Evolutionary conservation across 1,139 yeast genomes (phyloP).

Genomic region (Candida tunisiensis): DNA sequence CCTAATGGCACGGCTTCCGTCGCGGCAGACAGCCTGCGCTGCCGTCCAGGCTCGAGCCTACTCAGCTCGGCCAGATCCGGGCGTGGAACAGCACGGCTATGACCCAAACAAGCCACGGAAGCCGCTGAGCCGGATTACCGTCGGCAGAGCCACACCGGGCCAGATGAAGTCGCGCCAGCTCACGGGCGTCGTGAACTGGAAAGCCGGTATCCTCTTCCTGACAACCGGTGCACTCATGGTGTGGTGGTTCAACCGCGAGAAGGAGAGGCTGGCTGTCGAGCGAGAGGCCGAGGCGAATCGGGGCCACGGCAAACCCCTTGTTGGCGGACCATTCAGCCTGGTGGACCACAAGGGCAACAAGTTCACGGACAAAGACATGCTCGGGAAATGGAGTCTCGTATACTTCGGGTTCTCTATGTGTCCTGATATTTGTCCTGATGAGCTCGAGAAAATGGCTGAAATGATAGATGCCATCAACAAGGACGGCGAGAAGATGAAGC

Average conservation of each 20-base stretch:
- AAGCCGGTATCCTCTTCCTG: conserved; percentile 51
- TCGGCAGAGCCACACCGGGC: conserved; percentile 26
- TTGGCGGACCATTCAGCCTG: conserved; percentile 78
- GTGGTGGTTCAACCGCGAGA: conserved; percentile 52
- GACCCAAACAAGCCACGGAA: conserved; percentile 20
- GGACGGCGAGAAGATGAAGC: conserved; percentile 43
- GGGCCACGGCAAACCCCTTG: conserved; percentile 80
- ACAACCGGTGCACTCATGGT: conserved; percentile 57
- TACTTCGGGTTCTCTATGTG: conserved; percentile 96
- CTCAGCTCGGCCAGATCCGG: too few species aligned
- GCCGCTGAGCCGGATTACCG: conserved; percentile 34
- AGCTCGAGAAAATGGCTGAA: conserved; percentile 73
- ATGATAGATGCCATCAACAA: conserved; percentile 48
- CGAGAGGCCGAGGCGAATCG: conserved; percentile 68
- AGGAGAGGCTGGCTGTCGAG: conserved; percentile 54
- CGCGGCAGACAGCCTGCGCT: too few species aligned
- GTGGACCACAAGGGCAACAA: conserved; percentile 50
- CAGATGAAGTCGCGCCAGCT: conserved; percentile 18
- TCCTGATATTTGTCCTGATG: conserved; percentile 98
- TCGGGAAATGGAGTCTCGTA: conserved; percentile 61
- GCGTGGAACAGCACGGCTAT: conserved; percentile 10
- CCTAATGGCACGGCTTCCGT: too few species aligned
- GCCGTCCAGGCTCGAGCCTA: too few species aligned
- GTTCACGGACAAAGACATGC: conserved; percentile 62
- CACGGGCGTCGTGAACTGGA: conserved; percentile 77